Base-by-base conservation (phyloP, 352 stramenopile species). In the Plasmopara viticola region DNA sequence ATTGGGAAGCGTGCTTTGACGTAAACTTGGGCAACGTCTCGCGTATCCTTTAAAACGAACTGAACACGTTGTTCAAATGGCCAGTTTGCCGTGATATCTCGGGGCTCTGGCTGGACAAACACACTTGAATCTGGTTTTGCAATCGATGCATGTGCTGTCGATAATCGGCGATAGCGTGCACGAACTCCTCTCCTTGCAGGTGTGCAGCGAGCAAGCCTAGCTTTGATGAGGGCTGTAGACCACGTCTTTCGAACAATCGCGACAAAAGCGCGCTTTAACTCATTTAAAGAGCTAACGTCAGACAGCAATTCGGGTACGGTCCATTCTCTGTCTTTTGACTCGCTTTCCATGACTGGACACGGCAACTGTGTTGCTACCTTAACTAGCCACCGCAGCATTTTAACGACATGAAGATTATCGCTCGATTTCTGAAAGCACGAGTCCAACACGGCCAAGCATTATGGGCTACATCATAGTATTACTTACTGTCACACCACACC, bases 81-180 rank as follows among this genome's bases (percentile, higher is more conserved):
- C 73, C 70, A 81, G 18, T 80, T 73, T 1, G 70, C 73, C 12
- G 68, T 72, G 51, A 84, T 68, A 50, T 84, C 70, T 37, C 62
- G 55, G 4, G 68, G 65, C 1, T 84, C 66, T 9, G 43, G 48
- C 40, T 63, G 70, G 15, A 44, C 40, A 44, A 31, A 49, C 7
- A 31, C 12, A 37, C 15, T 53, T 7, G 25, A 34, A 15, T 14
- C 34, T 42, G 67, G 67, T 40, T 70, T 62, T 10, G 51, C 13
- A 30, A 80, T 67, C 8, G 54, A 53, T 20, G 70, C 64, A 3
- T 53, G 48, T 7, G 60, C 58, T 6, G 44, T 50, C 44, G 37
- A 35, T n/a, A 63, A 28, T 30, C 42, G 46, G 43, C 51, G 58
- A 43, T 49, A 61, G 8, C 37, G 37, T 4, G 44, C 13, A 33